Evolutionary conservation across 169 alveolate genomes (phyloP).

Genomic region (Pseudocohnilembus persalinus): DNA sequence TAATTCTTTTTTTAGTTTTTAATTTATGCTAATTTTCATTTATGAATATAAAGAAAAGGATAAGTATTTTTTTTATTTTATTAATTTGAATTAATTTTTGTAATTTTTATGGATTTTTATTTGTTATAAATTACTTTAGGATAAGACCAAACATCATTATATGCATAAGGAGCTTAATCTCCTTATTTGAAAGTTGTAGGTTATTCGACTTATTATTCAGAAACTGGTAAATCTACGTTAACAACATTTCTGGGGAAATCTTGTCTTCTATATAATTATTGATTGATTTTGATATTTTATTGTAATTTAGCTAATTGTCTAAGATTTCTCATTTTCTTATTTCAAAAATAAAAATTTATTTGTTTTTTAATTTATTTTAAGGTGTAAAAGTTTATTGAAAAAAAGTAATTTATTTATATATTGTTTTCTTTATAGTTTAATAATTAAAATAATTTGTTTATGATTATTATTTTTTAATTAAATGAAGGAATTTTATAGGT

Average conservation of each 20-base stretch:
- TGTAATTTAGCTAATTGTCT: neutral
- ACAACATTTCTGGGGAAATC: neutral
- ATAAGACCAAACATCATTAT: neutral
- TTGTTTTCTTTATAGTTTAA: too few species aligned
- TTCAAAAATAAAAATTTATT: too few species aligned
- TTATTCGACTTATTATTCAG: neutral
- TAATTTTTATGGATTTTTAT: too few species aligned
- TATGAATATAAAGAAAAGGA: neutral
- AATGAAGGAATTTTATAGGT: too few species aligned
- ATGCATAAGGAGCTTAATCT: neutral
- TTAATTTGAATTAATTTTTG: too few species aligned
- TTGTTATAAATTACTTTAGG: neutral
- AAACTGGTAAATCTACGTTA: neutral
- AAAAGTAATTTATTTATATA: too few species aligned
- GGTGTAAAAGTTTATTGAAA: too few species aligned
- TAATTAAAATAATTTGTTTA: too few species aligned
- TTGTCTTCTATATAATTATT: neutral
- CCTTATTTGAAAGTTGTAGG: neutral
- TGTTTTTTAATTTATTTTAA: too few species aligned
- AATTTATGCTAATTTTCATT: neutral
- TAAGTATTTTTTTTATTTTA: too few species aligned
- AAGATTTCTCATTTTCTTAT: neutral
- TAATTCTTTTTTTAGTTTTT: too few species aligned
- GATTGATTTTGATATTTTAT: neutral
- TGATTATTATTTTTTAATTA: too few species aligned